Conservation (phyloP, 306 rosid species). For the Alnus rubra region DNA sequence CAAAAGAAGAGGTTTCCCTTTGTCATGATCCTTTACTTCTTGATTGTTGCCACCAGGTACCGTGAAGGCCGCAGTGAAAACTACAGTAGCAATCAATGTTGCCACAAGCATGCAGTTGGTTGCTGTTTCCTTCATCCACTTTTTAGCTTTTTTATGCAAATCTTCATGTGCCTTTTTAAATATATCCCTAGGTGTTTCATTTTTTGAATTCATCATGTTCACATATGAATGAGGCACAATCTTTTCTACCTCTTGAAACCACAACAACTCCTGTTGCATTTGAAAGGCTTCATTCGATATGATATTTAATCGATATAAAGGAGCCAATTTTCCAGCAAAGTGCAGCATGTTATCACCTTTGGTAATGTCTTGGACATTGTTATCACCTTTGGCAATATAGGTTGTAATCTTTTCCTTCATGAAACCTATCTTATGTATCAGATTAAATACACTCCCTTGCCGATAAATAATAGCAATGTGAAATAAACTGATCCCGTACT, state of each 20-base stretch:
- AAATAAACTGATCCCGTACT: not conserved
- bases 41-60: not conserved
- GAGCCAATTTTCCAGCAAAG: too few species aligned
- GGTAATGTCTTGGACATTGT: too few species aligned
- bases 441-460: too few species aligned
- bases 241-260: not conserved
- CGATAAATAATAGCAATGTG: not conserved
- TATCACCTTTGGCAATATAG: too few species aligned
- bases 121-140: conserved; percentile 17
- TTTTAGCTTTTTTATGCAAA: not conserved
- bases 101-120: not conserved
- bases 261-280: not conserved
- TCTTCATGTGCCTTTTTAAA: not conserved
- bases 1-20: too few species aligned
- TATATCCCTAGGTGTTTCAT: not conserved
- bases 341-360: too few species aligned
- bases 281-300: not conserved
- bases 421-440: not conserved
- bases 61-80: not conserved
- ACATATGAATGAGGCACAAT: not conserved
- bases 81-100: not conserved
- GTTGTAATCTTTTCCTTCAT: not conserved
- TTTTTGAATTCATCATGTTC: not conserved
- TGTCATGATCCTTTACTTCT: too few species aligned
- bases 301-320: too few species aligned